A percentile compares a stretch with the other conserved stretches of the same genome.
These are phyloP conservation scores for Xylaria acuta DNA, from an alignment of 495 filamentous ascomycete genomes.

Conservation along the genomic window DNA sequence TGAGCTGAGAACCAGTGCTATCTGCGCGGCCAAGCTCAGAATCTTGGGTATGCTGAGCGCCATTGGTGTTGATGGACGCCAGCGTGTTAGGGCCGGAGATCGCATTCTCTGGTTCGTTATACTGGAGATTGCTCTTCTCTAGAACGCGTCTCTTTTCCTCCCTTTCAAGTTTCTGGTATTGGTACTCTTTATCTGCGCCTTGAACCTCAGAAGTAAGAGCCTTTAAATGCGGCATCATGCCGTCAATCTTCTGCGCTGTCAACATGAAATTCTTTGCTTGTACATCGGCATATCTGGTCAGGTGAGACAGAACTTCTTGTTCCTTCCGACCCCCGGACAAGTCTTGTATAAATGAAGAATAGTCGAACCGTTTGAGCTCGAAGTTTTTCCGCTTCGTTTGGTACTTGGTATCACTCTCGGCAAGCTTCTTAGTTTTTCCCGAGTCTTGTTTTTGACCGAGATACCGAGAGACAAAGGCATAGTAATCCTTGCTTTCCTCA, in stretches of 20 bases:
- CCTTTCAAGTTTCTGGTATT: constrained; percentile 88
- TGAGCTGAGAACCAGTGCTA: constrained; percentile 72
- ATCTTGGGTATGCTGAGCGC: constrained; percentile 57
- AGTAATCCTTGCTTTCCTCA: constrained; percentile 97
- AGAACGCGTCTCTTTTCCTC: constrained; percentile 89
- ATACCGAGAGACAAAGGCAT: constrained; percentile 91
- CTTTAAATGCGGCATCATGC: constrained; percentile 87
- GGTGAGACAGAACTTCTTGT: constrained; percentile 92
- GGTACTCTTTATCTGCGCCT: constrained; percentile 93
- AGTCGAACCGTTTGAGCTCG: constrained; percentile 96
- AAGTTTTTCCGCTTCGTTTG: constrained; percentile 92
- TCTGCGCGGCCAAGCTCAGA: constrained; percentile 72
- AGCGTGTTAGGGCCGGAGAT: constrained; percentile 36
- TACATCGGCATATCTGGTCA: constrained; percentile 92
- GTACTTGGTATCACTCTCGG: constrained; percentile 94
- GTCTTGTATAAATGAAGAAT: constrained; percentile 99
- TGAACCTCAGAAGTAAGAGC: constrained; percentile 89
- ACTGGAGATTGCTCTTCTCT: constrained; percentile 86
- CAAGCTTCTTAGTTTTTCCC: constrained; percentile 93
- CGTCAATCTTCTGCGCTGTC: constrained; percentile 85
- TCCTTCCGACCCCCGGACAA: constrained; percentile 96
- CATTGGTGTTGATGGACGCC: constrained; percentile 46
- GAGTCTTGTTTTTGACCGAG: constrained; percentile 95
- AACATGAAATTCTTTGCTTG: constrained; percentile 84
- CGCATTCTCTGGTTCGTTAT: constrained; percentile 71